Evolutionary conservation across 352 stramenopile genomes (phyloP).

Genomic region (Globisporangium spinosum): DNA sequence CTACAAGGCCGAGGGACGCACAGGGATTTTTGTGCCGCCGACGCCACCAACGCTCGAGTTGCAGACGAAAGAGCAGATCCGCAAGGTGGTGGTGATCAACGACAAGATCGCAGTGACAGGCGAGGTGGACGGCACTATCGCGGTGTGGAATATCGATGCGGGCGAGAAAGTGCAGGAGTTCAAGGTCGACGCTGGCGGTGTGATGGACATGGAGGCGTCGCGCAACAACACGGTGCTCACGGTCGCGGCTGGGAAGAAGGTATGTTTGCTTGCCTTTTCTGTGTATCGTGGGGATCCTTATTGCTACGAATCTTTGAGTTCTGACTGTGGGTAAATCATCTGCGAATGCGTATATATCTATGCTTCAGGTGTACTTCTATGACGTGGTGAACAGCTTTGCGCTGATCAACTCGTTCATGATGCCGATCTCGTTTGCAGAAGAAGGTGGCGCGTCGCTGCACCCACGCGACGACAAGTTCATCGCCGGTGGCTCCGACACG

Average conservation of each 20-base stretch:
- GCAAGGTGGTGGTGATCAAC: slow-evolving; percentile 70
- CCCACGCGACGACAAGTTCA: slow-evolving; percentile 81
- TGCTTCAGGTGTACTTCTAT: slow-evolving; percentile 90
- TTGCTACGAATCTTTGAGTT: too few species aligned
- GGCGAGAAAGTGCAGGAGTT: slow-evolving; percentile 44
- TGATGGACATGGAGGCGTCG: slow-evolving; percentile 86
- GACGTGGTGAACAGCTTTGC: slow-evolving; percentile 68
- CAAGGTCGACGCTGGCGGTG: slow-evolving; percentile 61
- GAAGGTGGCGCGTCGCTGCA: slow-evolving; percentile 90
- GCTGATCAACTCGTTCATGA: slow-evolving; percentile 62
- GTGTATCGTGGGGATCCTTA: too few species aligned
- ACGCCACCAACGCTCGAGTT: slow-evolving; percentile 50
- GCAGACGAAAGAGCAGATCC: slow-evolving; percentile 62
- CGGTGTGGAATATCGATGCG: slow-evolving; percentile 63
- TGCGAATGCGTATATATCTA: neutral
- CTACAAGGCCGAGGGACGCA: slow-evolving; percentile 57
- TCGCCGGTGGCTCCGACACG: slow-evolving; percentile 92
- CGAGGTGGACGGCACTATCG: slow-evolving; percentile 70
- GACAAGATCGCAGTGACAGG: slow-evolving; percentile 54
- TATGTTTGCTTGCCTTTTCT: too few species aligned
- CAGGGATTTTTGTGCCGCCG: slow-evolving; percentile 53
- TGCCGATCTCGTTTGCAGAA: slow-evolving; percentile 90
- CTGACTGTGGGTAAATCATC: too few species aligned
- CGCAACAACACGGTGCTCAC: slow-evolving; percentile 76
- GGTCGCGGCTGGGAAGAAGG: slow-evolving; percentile 89